Percentiles rank a stretch among this genome's conserved stretches.
phyloP scores from a whole-genome alignment of 352 stramenopile species.

The Globisporangium apiculatum region DNA sequence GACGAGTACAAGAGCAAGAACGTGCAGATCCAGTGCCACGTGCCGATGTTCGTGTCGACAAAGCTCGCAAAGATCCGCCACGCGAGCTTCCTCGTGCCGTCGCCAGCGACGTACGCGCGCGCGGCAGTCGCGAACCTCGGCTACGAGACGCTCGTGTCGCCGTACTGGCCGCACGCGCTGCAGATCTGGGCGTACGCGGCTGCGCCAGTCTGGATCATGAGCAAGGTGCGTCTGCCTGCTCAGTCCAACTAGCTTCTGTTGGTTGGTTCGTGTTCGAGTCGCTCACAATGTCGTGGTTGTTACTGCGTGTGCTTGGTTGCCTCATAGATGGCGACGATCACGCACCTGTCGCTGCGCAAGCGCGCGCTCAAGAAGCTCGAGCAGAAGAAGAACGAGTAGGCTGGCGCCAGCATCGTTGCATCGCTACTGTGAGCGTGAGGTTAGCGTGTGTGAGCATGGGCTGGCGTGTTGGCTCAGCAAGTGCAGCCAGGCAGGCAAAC shows the following conservation, averaged over 20 bases:
- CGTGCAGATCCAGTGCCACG: conserved; percentile 95
- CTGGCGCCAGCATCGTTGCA: background rate
- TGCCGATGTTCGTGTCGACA: conserved; percentile 98
- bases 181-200: conserved; percentile 93
- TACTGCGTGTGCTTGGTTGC: background rate
- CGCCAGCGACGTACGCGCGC: conserved; percentile 86
- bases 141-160: conserved; percentile 88
- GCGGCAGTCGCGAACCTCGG: conserved; percentile 91
- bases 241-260: background rate
- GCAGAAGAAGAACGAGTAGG: conserved; percentile 78
- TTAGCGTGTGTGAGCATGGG: too few species aligned
- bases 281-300: conserved; percentile 1
- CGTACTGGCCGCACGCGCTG: conserved; percentile 95
- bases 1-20: conserved; percentile 93
- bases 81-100: conserved; percentile 90
- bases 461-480: background rate
- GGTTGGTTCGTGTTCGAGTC: background rate
- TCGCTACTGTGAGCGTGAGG: background rate
- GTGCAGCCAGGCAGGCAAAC: background rate
- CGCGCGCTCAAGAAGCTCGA: conserved; percentile 84
- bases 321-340: conserved; percentile 53
- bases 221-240: conserved; percentile 55
- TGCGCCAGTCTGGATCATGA: conserved; percentile 81
- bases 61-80: conserved; percentile 99
- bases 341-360: conserved; percentile 76